Evolutionary conservation across 2,329 filamentous ascomycete species (phyloP).

Genomic region (Mycosphaerelloides madeirae): DNA sequence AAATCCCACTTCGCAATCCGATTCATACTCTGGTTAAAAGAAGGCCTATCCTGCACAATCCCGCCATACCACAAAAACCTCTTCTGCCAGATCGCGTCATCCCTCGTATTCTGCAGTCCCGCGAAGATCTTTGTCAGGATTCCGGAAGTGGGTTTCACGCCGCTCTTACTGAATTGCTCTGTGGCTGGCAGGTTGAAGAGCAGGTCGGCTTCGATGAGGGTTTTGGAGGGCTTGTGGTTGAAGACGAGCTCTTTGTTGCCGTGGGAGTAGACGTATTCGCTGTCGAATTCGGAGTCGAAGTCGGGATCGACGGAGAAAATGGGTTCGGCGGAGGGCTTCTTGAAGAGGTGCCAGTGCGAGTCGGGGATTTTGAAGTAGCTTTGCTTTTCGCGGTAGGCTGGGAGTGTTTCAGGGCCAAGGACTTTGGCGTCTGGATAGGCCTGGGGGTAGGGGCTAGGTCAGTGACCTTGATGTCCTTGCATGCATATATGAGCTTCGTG

Average conservation of each 20-base stretch:
- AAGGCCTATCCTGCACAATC: conserved; percentile 56
- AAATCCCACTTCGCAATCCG: conserved; percentile 80
- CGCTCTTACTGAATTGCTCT: conserved; percentile 68
- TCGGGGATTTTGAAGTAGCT: conserved; percentile 30
- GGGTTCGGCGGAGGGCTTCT: conserved; percentile 33
- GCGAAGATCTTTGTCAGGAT: conserved; percentile 55
- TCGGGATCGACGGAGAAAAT: conserved; percentile 58
- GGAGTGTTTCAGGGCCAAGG: conserved; percentile 75
- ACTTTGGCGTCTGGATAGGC: conserved; percentile 75
- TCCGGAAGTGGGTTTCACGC: conserved; percentile 52
- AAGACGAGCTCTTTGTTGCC: conserved; percentile 85
- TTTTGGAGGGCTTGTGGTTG: conserved; percentile 69
- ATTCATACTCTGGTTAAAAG: conserved; percentile 65
- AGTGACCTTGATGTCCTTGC: conserved; percentile 12
- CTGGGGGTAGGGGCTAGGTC: conserved; percentile 4
- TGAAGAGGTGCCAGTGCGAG: conserved; percentile 51
- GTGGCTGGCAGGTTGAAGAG: conserved; percentile 84
- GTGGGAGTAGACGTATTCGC: conserved; percentile 75
- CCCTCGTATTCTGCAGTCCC: conserved; percentile 56
- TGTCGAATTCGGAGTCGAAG: conserved; percentile 82
- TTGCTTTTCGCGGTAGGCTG: conserved; percentile 64
- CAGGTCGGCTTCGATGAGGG: conserved; percentile 83
- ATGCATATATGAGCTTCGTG: neutral
- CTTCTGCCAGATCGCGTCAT: conserved; percentile 67
- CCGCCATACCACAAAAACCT: conserved; percentile 75